Conservation (phyloP, 768 basidiomycete genomes). For the Tubosaeta sp. region DNA sequence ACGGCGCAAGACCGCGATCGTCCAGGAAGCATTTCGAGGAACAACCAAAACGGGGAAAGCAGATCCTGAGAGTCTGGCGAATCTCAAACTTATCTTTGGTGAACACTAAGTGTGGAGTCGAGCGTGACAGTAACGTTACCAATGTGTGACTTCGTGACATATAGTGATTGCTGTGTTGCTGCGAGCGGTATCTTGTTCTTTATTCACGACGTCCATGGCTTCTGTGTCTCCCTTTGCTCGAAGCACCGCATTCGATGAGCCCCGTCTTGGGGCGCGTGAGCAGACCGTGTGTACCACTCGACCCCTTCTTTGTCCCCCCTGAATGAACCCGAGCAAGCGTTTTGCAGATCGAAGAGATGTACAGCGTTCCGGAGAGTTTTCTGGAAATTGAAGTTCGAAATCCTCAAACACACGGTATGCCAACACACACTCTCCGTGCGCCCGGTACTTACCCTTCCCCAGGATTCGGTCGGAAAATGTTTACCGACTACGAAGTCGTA, state of each 20-base stretch:
- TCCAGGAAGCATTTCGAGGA: conserved; percentile 78
- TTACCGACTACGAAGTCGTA: conserved; percentile 97
- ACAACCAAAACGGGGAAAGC: conserved; percentile 39
- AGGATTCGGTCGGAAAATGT: conserved; percentile 98
- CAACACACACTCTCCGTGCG: neutral
- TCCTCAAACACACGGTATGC: conserved; percentile 89
- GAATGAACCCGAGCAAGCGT: conserved; percentile 33
- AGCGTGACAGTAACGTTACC: conserved; percentile 48
- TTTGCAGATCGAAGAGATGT: conserved; percentile 93
- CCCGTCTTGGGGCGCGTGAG: conserved; percentile 45
- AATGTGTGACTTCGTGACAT: conserved; percentile 23
- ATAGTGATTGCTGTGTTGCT: conserved; percentile 18
- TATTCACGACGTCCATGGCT: conserved; percentile 27
- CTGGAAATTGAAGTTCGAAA: conserved; percentile 96
- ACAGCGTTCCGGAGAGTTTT: conserved; percentile 94
- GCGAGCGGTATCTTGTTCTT: conserved; percentile 13
- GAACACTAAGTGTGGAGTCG: neutral
- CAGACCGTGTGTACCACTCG: conserved; percentile 45
- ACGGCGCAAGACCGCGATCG: conserved; percentile 80
- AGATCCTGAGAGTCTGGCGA: conserved; percentile 73
- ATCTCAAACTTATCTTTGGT: conserved; percentile 49
- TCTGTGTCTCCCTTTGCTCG: conserved; percentile 59
- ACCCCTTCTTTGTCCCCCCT: conserved; percentile 11
- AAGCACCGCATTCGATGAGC: conserved; percentile 53
- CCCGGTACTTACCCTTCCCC: neutral